A percentile compares a stretch with the other conserved stretches of the same genome.
These are phyloP conservation scores for Coemansia sp. DNA, from an alignment of 192 early-diverging fungal genomes.

Conservation along the genomic window DNA sequence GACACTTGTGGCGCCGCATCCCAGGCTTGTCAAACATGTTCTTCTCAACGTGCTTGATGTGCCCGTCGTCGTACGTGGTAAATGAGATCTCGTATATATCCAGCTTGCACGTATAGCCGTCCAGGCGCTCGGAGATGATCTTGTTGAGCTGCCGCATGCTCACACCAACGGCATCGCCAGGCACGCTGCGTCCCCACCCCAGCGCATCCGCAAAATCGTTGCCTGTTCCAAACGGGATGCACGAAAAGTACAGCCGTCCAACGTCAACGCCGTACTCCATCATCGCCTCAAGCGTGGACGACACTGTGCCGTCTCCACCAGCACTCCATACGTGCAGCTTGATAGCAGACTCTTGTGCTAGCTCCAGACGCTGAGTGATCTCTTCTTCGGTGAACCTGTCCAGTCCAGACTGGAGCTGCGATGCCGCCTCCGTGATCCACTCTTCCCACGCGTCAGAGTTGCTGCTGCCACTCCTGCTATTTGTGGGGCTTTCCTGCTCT, in stretches of 20 bases:
- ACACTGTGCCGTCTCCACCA: conserved; percentile 75
- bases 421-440: conserved; percentile 45
- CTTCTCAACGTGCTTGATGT: conserved; percentile 63
- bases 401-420: conserved; percentile 39
- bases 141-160: conserved; percentile 59
- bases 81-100: conserved; percentile 71
- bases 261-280: conserved; percentile 62
- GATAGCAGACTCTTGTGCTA: conserved; percentile 47
- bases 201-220: conserved; percentile 74
- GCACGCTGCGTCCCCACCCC: conserved; percentile 73
- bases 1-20: conserved; percentile 51
- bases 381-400: conserved; percentile 35
- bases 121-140: conserved; percentile 59
- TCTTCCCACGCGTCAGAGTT: conserved; percentile 35
- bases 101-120: conserved; percentile 63
- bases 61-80: conserved; percentile 60
- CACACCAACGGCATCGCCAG: conserved; percentile 60
- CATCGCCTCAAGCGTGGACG: conserved; percentile 65
- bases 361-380: conserved; percentile 32
- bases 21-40: conserved; percentile 47
- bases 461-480: not conserved
- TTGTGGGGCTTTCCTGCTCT: not conserved
- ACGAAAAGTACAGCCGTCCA: conserved; percentile 66
- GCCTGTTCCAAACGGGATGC: conserved; percentile 75
- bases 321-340: conserved; percentile 76